Conservation (phyloP, 2,329 filamentous ascomycete species). For the Aspergillus amoenus region DNA sequence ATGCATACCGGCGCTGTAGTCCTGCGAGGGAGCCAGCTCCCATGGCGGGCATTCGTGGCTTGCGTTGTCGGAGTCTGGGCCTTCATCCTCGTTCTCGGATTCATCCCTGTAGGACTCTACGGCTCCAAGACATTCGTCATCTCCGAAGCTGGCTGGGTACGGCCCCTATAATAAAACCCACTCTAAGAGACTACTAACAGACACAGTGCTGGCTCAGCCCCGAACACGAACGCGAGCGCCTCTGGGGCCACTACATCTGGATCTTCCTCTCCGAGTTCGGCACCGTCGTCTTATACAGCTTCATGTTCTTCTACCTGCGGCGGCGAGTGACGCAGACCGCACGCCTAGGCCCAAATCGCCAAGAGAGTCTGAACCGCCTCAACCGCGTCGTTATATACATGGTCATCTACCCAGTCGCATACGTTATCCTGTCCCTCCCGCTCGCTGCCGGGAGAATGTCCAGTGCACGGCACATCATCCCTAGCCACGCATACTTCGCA, state of each 20-base stretch:
- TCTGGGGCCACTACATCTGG: constrained; percentile 56
- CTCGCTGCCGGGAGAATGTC: constrained; percentile 51
- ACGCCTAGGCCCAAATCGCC: constrained; percentile 30
- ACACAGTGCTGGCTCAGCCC: constrained; percentile 52
- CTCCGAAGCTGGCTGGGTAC: constrained; percentile 52
- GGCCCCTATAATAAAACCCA: constrained; percentile 11
- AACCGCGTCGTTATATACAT: constrained; percentile 46
- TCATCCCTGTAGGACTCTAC: constrained; percentile 47
- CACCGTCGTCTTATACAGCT: constrained; percentile 49
- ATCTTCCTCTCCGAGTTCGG: constrained; percentile 55
- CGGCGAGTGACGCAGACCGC: constrained; percentile 41
- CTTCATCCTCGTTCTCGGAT: constrained; percentile 47
- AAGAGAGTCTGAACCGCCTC: constrained; percentile 34
- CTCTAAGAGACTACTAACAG: no score
- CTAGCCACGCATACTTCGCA: constrained; percentile 47
- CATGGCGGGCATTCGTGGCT: constrained; percentile 44
- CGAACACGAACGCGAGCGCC: constrained; percentile 44
- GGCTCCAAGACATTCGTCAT: constrained; percentile 44
- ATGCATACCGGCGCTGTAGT: constrained; percentile 53
- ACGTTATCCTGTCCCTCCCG: constrained; percentile 63
- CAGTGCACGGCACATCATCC: constrained; percentile 30
- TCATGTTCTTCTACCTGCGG: constrained; percentile 50
- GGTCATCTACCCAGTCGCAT: constrained; percentile 50
- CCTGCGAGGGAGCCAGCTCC: constrained; percentile 47
- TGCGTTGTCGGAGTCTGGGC: constrained; percentile 47